Percentiles rank a stretch among this genome's conserved stretches.
These are phyloP conservation scores for Russula virescens DNA, from an alignment of 768 basidiomycete genomes.

Conservation along the genomic window DNA sequence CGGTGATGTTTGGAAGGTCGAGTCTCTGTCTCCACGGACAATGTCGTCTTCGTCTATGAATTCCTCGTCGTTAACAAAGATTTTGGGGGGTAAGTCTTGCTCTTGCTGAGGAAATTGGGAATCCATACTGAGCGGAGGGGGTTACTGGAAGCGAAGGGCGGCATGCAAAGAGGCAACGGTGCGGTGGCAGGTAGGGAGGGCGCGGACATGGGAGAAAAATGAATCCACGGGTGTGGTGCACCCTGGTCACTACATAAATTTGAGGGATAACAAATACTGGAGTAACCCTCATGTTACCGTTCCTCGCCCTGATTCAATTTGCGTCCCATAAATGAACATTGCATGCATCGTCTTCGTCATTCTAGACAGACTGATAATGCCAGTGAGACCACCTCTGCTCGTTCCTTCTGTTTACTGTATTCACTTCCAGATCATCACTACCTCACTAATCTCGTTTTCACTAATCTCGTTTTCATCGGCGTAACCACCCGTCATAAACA, in stretches of 20 bases:
- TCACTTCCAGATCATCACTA: background rate
- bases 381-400: no score
- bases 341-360: no score
- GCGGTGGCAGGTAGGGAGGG: background rate
- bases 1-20: slow-evolving; percentile 30
- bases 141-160: background rate
- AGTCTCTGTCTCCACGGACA: slow-evolving; percentile 49
- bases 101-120: slow-evolving; percentile 8
- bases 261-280: no score
- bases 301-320: background rate
- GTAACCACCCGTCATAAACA: background rate
- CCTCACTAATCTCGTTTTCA: no score
- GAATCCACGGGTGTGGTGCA: no score
- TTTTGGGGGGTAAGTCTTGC: slow-evolving; percentile 6
- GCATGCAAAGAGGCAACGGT: background rate
- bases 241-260: background rate
- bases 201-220: slow-evolving; percentile 6
- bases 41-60: slow-evolving; percentile 50
- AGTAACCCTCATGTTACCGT: background rate
- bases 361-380: no score
- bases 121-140: slow-evolving; percentile 8
- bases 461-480: background rate
- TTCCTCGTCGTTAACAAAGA: background rate
- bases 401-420: no score
- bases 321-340: no score